Base-by-base conservation (phyloP, 441 rosid species). In the Gossypium aridum region DNA sequence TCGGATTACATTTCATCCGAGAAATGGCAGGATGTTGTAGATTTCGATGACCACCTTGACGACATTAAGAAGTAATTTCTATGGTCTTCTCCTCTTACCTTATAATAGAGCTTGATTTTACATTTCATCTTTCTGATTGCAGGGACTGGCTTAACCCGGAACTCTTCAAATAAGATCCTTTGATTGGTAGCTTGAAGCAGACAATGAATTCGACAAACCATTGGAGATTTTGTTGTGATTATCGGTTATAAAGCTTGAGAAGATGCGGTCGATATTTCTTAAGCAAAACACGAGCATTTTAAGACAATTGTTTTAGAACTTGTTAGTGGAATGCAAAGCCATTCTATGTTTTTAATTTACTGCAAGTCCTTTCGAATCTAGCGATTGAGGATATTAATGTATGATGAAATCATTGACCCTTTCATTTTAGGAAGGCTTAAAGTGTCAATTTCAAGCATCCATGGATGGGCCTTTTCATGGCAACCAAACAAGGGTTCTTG, bases 61-160 rank as follows among this genome's bases (percentile, higher is more conserved):
- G 92, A 93, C 80, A 78, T 93, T 51, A 88, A 89, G 85, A 91
- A 85, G 99, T 93, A 90, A 85, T 94, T 7, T 2, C 60, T 17
- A 1, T 2, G 31, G 19, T 43, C 54, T 45, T 17, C 19, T 3
- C 23, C 54, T 28, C 16, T 49, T 37, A 37, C 43, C 7, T 54
- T 28, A 6, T 57, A 34, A 51, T 1, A 37, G 37, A 19, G 17
- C 23, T 9, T 4, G 17, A 51, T 62, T 22, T 64, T 77, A n/a
- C 68, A 16, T 14, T 17, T 16, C 61, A 1, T 72, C 31, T 61
- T 49, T 63, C 31, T 62, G 47, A 71, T 66, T 82, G 83, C 92
- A 92, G 99, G 91, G 96, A 95, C 85, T 92, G 99, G 98, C 83
- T 92, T 72, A 95, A 92, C 71, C 90, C 89, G 7, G 93, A 89